Conservation (phyloP, 768 basidiomycete genomes). For the Tulasnella calospora region DNA sequence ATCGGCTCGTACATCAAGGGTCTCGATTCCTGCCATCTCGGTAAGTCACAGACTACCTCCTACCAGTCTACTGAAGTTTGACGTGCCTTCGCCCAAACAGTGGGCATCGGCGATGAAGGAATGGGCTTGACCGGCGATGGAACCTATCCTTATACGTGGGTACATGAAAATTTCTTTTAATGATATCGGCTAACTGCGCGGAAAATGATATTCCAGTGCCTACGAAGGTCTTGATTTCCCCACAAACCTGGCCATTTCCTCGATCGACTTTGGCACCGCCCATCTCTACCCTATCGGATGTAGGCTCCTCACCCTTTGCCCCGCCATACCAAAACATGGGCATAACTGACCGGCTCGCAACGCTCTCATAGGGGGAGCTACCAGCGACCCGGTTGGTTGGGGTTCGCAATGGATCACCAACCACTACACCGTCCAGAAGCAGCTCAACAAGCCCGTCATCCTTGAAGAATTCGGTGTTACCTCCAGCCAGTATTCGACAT, state of each 20-base stretch:
- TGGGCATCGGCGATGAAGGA: conserved; percentile 62
- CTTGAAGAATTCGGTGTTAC: conserved; percentile 62
- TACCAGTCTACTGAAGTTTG: background rate
- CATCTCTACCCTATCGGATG: conserved; percentile 41
- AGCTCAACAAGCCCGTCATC: conserved; percentile 56
- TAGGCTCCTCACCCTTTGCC: conserved; percentile 29
- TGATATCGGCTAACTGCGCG: conserved; percentile 9
- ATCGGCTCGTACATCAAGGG: conserved; percentile 61
- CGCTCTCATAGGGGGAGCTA: conserved; percentile 25
- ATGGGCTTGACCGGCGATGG: conserved; percentile 50
- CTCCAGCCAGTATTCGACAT: conserved; percentile 45
- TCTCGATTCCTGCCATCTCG: conserved; percentile 58
- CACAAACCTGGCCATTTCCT: conserved; percentile 49
- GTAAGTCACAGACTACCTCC: conserved; percentile 25
- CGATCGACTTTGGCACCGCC: conserved; percentile 65
- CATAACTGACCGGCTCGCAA: background rate
- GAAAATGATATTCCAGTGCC: conserved; percentile 30
- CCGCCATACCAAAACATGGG: background rate
- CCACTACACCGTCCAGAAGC: conserved; percentile 50
- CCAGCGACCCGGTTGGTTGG: conserved; percentile 10
- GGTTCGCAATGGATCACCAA: conserved; percentile 55
- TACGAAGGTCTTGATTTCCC: conserved; percentile 56
- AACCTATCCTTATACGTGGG: conserved; percentile 55
- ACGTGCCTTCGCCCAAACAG: background rate
- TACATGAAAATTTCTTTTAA: conserved; percentile 1